Percentiles rank a stretch among this genome's conserved stretches.
Evolutionary conservation across 2,329 filamentous ascomycete species (phyloP).

Genomic region (Beauveria asiatica): DNA sequence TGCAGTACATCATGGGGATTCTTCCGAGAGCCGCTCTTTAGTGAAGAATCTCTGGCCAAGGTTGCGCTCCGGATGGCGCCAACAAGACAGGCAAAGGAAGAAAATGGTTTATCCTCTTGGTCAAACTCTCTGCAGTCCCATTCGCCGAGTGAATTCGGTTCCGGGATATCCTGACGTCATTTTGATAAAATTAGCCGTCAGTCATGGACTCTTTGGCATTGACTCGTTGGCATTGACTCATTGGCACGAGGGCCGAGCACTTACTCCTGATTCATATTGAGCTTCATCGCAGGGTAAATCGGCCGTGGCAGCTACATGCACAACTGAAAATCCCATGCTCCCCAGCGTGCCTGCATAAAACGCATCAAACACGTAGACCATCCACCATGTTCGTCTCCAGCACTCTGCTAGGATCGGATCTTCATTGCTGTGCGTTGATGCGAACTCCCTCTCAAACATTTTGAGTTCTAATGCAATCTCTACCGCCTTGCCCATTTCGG

Average conservation of each 20-base stretch:
- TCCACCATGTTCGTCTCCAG: slow-evolving; percentile 63
- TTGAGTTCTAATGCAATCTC: slow-evolving; percentile 51
- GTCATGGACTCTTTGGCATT: background rate
- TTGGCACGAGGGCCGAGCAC: slow-evolving; percentile 5
- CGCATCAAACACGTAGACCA: slow-evolving; percentile 52
- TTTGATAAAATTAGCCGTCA: background rate
- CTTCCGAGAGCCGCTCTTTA: slow-evolving; percentile 15
- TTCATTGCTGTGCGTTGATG: slow-evolving; percentile 35
- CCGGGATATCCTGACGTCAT: background rate
- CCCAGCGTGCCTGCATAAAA: slow-evolving; percentile 25
- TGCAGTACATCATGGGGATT: slow-evolving; percentile 24
- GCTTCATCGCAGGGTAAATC: slow-evolving; percentile 57
- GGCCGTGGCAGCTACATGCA: slow-evolving; percentile 42
- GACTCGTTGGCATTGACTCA: too few species aligned
- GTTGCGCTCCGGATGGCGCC: slow-evolving; percentile 44
- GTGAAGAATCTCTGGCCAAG: slow-evolving; percentile 19
- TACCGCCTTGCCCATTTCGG: slow-evolving; percentile 39
- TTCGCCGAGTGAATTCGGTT: slow-evolving; percentile 43
- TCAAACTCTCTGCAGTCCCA: slow-evolving; percentile 55
- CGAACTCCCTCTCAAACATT: slow-evolving; percentile 48
- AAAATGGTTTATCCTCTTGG: slow-evolving; percentile 45
- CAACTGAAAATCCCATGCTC: slow-evolving; percentile 18
- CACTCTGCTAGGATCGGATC: slow-evolving; percentile 44
- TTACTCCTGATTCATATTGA: slow-evolving; percentile 38
- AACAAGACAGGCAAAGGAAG: slow-evolving; percentile 58